These are phyloP conservation scores for Cardamine resedifolia DNA, from an alignment of 345 rosid species.

Conservation along the genomic window DNA sequence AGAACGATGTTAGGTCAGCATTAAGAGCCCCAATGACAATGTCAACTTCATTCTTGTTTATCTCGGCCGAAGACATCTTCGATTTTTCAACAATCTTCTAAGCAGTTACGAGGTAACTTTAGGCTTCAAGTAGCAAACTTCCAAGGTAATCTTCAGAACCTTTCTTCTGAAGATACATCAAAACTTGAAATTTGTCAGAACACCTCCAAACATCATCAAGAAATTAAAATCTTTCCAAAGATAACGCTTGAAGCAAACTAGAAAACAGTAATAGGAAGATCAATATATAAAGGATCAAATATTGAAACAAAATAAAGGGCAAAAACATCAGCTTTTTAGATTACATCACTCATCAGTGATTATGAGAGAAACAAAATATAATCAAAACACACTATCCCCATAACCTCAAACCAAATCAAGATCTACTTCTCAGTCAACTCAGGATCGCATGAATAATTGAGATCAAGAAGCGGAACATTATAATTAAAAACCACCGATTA, in stretches of 20 bases:
- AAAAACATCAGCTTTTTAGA: neutral
- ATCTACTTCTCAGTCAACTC: constrained; percentile 12
- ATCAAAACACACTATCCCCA: neutral
- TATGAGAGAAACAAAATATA: neutral
- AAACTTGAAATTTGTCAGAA: constrained; percentile 12
- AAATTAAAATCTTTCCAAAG: neutral
- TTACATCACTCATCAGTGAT: neutral
- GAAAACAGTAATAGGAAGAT: constrained; percentile 1
- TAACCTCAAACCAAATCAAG: constrained; percentile 1
- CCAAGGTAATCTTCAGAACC: constrained; percentile 1
- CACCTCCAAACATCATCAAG: neutral
- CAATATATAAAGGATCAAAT: neutral
- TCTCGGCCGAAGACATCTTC: constrained; percentile 53
- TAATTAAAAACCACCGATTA: neutral
- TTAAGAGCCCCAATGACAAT: constrained; percentile 87
- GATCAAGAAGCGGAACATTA: neutral
- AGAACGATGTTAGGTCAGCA: constrained; percentile 67
- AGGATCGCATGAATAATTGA: constrained; percentile 8
- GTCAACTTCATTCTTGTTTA: constrained; percentile 74
- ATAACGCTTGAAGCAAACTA: neutral
- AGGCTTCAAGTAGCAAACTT: neutral
- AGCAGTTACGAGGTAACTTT: neutral
- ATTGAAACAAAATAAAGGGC: neutral
- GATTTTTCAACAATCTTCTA: constrained; percentile 6
- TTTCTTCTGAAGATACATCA: constrained; percentile 28